Evolutionary conservation across 1,284 basidiomycete species (phyloP).

Genomic region (Rhodotorula mucilaginosa): DNA sequence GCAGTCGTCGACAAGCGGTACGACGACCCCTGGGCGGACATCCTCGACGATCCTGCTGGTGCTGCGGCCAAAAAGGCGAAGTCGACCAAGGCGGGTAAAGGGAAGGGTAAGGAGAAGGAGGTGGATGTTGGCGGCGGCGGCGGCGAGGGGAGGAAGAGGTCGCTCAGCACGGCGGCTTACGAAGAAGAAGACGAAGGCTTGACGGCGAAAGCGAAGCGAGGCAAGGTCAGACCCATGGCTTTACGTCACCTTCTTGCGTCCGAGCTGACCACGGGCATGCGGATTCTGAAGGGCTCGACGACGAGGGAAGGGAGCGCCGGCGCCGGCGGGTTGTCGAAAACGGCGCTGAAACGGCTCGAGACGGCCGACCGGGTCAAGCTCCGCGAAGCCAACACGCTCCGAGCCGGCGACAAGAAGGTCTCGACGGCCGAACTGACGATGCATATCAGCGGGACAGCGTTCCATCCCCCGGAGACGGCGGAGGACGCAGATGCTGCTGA

Average conservation of each 20-base stretch:
- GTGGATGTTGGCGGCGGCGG: background rate
- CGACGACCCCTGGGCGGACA: slow-evolving; percentile 12
- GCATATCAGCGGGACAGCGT: slow-evolving; percentile 31
- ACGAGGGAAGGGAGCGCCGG: background rate
- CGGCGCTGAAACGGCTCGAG: slow-evolving; percentile 24
- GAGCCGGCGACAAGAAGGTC: slow-evolving; percentile 20
- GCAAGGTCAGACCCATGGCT: background rate
- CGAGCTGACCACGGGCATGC: background rate
- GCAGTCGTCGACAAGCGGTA: background rate
- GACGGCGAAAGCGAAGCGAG: background rate
- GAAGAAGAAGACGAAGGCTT: background rate
- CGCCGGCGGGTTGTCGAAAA: slow-evolving; percentile 4
- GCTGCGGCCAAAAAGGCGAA: background rate
- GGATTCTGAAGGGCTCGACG: background rate
- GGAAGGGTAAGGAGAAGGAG: slow-evolving; percentile 11
- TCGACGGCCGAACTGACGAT: slow-evolving; percentile 31
- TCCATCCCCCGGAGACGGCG: background rate
- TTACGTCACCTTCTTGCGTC: too few relatives aligned
- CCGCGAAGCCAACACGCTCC: slow-evolving; percentile 31
- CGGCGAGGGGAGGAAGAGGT: slow-evolving; percentile 2
- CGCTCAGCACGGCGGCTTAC: background rate
- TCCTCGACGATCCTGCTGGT: background rate
- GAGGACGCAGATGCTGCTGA: background rate
- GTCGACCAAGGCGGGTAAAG: background rate
- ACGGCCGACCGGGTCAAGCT: slow-evolving; percentile 21